These are phyloP conservation scores for Chlamydomonas schloesseri DNA, from an alignment of 139 green algal genomes.

Conservation along the genomic window DNA sequence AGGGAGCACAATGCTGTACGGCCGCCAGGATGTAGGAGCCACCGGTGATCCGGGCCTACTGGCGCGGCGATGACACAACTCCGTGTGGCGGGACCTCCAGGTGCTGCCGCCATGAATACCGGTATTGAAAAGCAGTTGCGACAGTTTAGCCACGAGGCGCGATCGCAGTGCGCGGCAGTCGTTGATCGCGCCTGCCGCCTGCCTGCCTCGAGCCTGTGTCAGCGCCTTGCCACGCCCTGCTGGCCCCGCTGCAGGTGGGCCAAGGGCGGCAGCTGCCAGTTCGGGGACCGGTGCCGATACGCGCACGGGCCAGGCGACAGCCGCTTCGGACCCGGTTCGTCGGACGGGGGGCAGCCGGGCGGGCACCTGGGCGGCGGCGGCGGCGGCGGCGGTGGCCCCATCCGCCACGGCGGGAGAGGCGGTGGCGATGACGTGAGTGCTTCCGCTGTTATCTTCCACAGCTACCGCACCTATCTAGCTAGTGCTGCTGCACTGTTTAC, in stretches of 20 bases:
- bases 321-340: neutral
- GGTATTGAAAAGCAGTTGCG: no score
- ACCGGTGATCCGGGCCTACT: neutral
- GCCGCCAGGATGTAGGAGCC: no score
- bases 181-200: no score
- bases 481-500: neutral
- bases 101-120: no score
- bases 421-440: neutral
- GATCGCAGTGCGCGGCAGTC: no score
- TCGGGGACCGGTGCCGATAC: conserved; percentile 58
- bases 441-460: no score
- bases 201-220: no score
- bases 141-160: no score
- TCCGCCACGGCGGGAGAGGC: neutral
- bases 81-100: no score
- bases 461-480: no score
- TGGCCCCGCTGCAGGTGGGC: conserved; percentile 9
- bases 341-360: neutral
- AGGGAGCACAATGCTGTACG: neutral
- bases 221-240: no score
- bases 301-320: conserved; percentile 31
- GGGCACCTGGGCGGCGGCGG: neutral
- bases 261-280: conserved; percentile 13
- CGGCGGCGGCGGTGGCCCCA: neutral
- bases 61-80: neutral